A percentile compares a stretch with the other conserved stretches of the same genome.
Conservation (phyloP, 371 early-diverging fungal species). For the Actinomucor elegans region DNA sequence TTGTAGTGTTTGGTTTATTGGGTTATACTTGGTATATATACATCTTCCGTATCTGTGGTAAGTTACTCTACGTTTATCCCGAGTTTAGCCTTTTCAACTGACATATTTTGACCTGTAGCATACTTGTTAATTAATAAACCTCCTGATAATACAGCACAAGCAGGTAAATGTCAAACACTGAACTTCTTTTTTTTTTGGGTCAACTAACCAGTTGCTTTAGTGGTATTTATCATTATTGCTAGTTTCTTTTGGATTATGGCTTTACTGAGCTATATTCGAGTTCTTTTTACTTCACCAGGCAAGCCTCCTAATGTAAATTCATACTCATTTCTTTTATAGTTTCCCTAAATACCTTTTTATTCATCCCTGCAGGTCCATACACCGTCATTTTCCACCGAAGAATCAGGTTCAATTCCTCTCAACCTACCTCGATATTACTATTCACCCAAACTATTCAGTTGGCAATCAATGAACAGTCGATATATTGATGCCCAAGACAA, state of each 20-base stretch:
- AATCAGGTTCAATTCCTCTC: conserved; percentile 4
- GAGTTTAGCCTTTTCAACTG: not conserved
- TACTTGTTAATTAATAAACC: conserved; percentile 10
- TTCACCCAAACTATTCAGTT: conserved; percentile 29
- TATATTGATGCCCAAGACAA: conserved; percentile 2
- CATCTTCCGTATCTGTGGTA: conserved; percentile 57
- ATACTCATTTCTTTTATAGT: not conserved
- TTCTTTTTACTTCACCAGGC: conserved; percentile 51
- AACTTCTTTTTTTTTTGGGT: too few relatives aligned
- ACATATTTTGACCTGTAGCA: not conserved
- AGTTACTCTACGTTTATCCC: conserved; percentile 2
- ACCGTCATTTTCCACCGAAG: conserved; percentile 9
- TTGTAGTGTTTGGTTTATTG: conserved; percentile 35
- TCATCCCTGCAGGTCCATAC: conserved; percentile 12
- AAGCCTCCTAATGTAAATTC: conserved; percentile 35
- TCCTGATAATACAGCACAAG: conserved; percentile 24
- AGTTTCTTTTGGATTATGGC: conserved; percentile 45
- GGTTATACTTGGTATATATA: conserved; percentile 55
- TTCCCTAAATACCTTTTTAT: not conserved
- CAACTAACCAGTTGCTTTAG: too few relatives aligned
- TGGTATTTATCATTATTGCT: conserved; percentile 43
- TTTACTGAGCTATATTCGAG: conserved; percentile 45
- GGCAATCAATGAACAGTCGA: conserved; percentile 11
- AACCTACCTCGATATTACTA: conserved; percentile 30
- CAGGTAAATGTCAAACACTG: conserved; percentile 21